Conservation (phyloP, 2,329 filamentous ascomycete species). For the Hypoxylon sp. region DNA sequence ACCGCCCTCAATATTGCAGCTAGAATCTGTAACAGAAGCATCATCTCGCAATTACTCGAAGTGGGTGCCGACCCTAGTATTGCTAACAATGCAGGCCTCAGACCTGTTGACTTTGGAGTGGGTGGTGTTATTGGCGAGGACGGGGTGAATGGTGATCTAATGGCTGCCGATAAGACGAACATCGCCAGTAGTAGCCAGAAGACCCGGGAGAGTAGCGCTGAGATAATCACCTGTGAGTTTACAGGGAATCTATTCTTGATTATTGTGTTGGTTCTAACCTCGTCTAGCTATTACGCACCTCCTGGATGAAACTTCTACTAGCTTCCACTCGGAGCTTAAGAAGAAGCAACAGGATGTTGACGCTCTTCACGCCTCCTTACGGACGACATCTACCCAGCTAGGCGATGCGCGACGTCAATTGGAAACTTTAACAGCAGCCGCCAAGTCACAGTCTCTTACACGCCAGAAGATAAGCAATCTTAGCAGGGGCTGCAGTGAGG, state of each 20-base stretch:
- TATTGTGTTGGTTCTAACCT: constrained; percentile 51
- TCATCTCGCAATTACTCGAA: constrained; percentile 96
- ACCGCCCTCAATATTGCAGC: constrained; percentile 95
- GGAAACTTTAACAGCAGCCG: constrained; percentile 77
- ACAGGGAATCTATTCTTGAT: neutral
- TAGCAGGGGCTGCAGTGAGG: constrained; percentile 78
- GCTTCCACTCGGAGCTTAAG: constrained; percentile 85
- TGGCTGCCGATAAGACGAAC: constrained; percentile 61
- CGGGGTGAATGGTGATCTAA: constrained; percentile 57
- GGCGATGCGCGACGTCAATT: constrained; percentile 82
- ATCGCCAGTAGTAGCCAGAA: constrained; percentile 64
- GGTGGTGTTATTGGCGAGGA: constrained; percentile 73
- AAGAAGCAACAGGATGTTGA: constrained; percentile 89
- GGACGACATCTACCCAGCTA: constrained; percentile 83
- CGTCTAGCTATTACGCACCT: constrained; percentile 82
- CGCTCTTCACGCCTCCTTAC: constrained; percentile 83
- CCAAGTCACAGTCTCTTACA: constrained; percentile 75
- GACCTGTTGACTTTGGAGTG: constrained; percentile 95
- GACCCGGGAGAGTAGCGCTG: constrained; percentile 81
- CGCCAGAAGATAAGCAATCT: constrained; percentile 84
- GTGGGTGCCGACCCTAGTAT: constrained; percentile 95
- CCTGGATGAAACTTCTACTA: constrained; percentile 81
- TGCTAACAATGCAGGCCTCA: constrained; percentile 88
- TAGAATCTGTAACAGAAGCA: constrained; percentile 91
- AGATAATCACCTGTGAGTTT: constrained; percentile 82